Base-by-base conservation (phyloP, 306 rosid genomes). In the Dryas drummondii region DNA sequence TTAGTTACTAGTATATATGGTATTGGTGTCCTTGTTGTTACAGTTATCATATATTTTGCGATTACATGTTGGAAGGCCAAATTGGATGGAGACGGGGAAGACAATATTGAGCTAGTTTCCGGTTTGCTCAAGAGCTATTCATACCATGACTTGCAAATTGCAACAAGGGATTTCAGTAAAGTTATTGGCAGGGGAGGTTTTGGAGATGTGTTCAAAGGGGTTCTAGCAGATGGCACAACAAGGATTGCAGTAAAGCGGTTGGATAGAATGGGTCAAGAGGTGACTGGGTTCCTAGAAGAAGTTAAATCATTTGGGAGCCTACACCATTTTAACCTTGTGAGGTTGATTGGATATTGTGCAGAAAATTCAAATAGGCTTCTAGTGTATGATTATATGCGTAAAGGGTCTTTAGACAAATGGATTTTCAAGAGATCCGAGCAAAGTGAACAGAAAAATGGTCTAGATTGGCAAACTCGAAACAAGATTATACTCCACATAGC, bases 241-340 rank as follows among this genome's bases (percentile, higher is more conserved):
- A 17, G n/a, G 19, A n/a, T 76, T 67, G 79, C 79, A 1, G 74
- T 67, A 59, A 76, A 76, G 68, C 53, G 68, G 55, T 58, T 76
- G 44, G 57, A 57, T 67, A 58, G 17, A 26, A 42, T 66, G 57
- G 37, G 74, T 45, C 60, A 56, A 55, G 66, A 47, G 14, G 68
- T 8, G 52, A 67, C 48, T 37, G 72, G 60, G 73, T 76, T 76
- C 73, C 9, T 76, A 57, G 79, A 72, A 6, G 79, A 76, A 40
- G 75, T 76, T 58, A 52, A 76, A 68, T 68, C 80, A 57, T 68
- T 68, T 76, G 80, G 75, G 4, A 76, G 51, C 47, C n/a, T 76
- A 42, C 73, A 76, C 57, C 79, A 76, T 26, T 56, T 76, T 37
- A 76, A 76, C 48, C 66, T 76, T 47, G 79, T 67, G 2, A 56